Evolutionary conservation across 2,329 filamentous ascomycete genomes (phyloP), one percentile per base, ranked within the genome.

Genomic region (Didymella lethalis): DNA sequence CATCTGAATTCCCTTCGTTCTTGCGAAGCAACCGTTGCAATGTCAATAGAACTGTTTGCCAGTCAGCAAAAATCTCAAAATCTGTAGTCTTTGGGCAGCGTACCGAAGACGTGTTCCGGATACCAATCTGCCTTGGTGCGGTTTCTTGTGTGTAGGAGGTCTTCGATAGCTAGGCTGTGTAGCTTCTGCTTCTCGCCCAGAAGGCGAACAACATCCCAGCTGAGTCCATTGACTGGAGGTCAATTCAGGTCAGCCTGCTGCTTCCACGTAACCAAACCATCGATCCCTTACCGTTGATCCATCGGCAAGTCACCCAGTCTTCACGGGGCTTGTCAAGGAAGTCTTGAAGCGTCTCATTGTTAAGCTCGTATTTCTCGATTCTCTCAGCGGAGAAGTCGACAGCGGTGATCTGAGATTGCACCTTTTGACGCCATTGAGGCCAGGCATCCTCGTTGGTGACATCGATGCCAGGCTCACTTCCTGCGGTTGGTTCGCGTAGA

Each of bases 81-180:
- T 10, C 3, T 4, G 45, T 8, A 55, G 58, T 10, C 4, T 45
- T 23, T 12, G n/a, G 23, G 11, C 23, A 1, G 69, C 70, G 51
- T 63, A 76, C 73, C 82, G 69, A 88, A 93, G 7, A 89, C 89
- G 69, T 87, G 85, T 64, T 87, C 85, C 2, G 82, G 82, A 66
- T 86, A 91, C 92, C 92, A 97, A 74, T 97, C 93, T 2, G 88
- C 91, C 75, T 97, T 97, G 0, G 93, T 96, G 26, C 93, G 85
- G 0, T 93, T 96, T 28, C 92, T 84, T 1, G 89, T 90, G 66
- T 96, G 91, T 79, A 97, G 88, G 68, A 96, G 77, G 77, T 97
- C 93, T 75, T 97, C 93, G 65, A 97, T 86, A 0, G 93, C 92
- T 49, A 97, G 82, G 62, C 88, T 85, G 74, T 97, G 93, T 38